Evolutionary conservation across 2,329 filamentous ascomycete genomes (phyloP).

Genomic region (Xylariales sp.): DNA sequence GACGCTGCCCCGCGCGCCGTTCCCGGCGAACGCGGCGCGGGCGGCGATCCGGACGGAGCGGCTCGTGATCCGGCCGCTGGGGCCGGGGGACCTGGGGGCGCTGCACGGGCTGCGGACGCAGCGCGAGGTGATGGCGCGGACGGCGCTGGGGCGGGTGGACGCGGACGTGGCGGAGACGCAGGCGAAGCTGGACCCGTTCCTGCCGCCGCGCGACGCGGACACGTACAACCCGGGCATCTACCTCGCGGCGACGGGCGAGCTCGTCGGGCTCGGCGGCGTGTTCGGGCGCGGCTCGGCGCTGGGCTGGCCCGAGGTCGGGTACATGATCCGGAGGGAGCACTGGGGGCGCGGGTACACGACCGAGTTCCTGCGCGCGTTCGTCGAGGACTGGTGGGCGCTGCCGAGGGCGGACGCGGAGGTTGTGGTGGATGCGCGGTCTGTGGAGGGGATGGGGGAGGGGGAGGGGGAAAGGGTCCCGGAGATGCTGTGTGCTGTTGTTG

Average conservation of each 20-base stretch:
- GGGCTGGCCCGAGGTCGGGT: constrained; percentile 33
- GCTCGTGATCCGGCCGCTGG: constrained; percentile 42
- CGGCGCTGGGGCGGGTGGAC: constrained; percentile 39
- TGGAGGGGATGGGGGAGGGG: neutral
- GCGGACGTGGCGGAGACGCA: constrained; percentile 38
- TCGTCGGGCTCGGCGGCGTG: constrained; percentile 48
- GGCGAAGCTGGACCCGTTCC: constrained; percentile 33
- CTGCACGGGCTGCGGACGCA: constrained; percentile 42
- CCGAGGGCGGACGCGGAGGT: neutral
- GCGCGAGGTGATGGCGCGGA: constrained; percentile 45
- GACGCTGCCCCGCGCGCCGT: constrained; percentile 39
- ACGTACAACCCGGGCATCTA: constrained; percentile 42
- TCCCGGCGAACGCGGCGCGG: constrained; percentile 41
- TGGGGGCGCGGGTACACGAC: constrained; percentile 28
- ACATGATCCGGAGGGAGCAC: constrained; percentile 25
- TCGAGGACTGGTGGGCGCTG: constrained; percentile 18
- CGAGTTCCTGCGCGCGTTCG: constrained; percentile 25
- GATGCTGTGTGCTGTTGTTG: constrained; percentile 27
- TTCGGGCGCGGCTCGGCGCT: neutral
- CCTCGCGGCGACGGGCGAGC: constrained; percentile 44
- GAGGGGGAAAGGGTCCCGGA: constrained; percentile 8
- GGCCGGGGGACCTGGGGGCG: constrained; percentile 39
- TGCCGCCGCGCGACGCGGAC: constrained; percentile 18
- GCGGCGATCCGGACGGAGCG: constrained; percentile 40
- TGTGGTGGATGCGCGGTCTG: constrained; percentile 12